Evolutionary conservation across 2,329 filamentous ascomycete genomes (phyloP).

Genomic region (Colletotrichum shisoi): DNA sequence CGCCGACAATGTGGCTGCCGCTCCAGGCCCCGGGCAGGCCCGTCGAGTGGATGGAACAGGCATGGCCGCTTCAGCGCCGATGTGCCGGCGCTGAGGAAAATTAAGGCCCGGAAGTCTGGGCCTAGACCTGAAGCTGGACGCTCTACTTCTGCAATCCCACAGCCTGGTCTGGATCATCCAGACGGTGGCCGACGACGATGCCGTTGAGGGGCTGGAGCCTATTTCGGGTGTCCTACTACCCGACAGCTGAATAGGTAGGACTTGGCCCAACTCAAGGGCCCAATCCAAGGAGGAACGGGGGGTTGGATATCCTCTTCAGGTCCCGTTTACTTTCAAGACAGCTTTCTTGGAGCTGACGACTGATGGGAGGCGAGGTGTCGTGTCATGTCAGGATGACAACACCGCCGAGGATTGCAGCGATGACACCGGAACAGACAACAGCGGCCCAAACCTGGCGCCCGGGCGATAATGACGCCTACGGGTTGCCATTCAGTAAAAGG

Average conservation of each 20-base stretch:
- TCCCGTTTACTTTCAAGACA: too few relatives aligned
- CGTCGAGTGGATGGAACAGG: neutral
- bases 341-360: too few relatives aligned
- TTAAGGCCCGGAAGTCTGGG: slow-evolving; percentile 24
- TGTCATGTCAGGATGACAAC: slow-evolving; percentile 9
- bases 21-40: slow-evolving; percentile 2
- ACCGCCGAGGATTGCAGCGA: slow-evolving; percentile 28
- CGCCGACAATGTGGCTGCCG: slow-evolving; percentile 10
- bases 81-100: slow-evolving; percentile 4
- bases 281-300: neutral
- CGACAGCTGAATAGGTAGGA: slow-evolving; percentile 8
- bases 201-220: slow-evolving; percentile 13
- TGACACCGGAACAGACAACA: slow-evolving; percentile 8
- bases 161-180: slow-evolving; percentile 15
- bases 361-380: slow-evolving; percentile 12
- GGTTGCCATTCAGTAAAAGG: neutral
- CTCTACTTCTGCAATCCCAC: neutral
- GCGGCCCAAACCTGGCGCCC: slow-evolving; percentile 12
- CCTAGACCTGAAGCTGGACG: neutral
- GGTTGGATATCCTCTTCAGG: neutral
- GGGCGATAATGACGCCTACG: slow-evolving; percentile 36
- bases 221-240: slow-evolving; percentile 6
- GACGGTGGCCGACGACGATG: slow-evolving; percentile 15
- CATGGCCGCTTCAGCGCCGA: neutral
- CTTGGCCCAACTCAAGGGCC: neutral